These are phyloP conservation scores for Plasmodium knowlesi DNA, from an alignment of 169 alveolate genomes.

Conservation along the genomic window DNA sequence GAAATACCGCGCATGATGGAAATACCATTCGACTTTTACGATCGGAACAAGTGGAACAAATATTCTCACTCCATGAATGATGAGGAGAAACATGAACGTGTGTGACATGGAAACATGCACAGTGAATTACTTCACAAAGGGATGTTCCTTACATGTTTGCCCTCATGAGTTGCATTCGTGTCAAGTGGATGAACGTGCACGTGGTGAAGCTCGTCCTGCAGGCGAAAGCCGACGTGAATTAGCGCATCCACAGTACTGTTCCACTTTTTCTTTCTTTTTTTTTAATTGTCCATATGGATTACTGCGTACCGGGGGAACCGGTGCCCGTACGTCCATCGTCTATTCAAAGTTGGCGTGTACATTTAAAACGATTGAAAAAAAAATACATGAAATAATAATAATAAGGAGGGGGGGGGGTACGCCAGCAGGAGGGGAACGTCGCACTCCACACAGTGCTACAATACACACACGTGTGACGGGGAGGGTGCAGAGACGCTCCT, in stretches of 20 bases:
- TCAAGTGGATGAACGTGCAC: background rate
- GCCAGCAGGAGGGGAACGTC: background rate
- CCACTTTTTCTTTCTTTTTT: background rate
- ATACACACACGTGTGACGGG: background rate
- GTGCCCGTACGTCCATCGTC: background rate
- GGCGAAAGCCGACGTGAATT: background rate
- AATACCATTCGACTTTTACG: slow-evolving; percentile 39
- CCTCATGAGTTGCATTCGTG: background rate
- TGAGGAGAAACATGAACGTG: background rate
- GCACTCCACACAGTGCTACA: background rate
- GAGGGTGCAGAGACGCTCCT: background rate
- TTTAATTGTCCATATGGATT: background rate
- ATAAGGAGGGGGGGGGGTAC: background rate
- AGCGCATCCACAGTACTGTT: background rate
- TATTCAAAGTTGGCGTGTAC: background rate
- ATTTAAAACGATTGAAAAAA: background rate
- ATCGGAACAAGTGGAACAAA: slow-evolving; percentile 51
- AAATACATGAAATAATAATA: no score
- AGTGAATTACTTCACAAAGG: background rate
- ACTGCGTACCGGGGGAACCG: background rate
- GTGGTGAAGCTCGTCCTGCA: background rate
- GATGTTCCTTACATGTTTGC: background rate
- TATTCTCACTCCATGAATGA: background rate
- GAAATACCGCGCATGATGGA: slow-evolving; percentile 19
- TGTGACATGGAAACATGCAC: background rate